A percentile compares a stretch with the other conserved stretches of the same genome.
phyloP scores from a whole-genome alignment of 2,329 filamentous ascomycete genomes.

The Neonectria ditissima region DNA sequence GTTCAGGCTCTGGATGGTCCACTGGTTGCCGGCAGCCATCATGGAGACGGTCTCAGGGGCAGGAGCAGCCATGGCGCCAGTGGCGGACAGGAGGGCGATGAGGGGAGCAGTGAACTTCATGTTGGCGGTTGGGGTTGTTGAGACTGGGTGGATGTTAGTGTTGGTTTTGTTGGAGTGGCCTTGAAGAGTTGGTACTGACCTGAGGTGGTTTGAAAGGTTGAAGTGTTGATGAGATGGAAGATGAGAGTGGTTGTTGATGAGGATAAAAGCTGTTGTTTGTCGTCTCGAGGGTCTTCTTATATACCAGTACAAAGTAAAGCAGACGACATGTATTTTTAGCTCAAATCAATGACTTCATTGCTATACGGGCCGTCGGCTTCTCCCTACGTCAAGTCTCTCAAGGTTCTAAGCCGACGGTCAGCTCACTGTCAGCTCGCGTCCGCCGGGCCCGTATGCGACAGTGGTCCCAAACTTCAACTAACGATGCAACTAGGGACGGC shows the following conservation, averaged over 20 bases:
- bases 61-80: conserved; percentile 50
- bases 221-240: not conserved
- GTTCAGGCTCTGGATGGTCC: conserved; percentile 55
- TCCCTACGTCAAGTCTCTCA: not conserved
- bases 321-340: not conserved
- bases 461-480: not conserved
- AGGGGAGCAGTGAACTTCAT: conserved; percentile 59
- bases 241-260: not conserved
- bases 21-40: conserved; percentile 53
- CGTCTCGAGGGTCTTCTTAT: not conserved
- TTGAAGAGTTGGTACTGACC: not conserved
- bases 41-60: conserved; percentile 51
- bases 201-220: not conserved
- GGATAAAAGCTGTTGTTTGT: not conserved
- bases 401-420: not conserved
- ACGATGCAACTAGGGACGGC: not conserved
- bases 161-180: not conserved
- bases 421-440: not conserved
- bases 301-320: not conserved
- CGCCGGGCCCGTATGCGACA: not conserved
- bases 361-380: not conserved
- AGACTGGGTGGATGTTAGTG: not conserved
- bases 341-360: not conserved
- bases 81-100: conserved; percentile 46
- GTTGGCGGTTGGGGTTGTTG: conserved; percentile 39